These are phyloP conservation scores for Talaromyces liani DNA, from an alignment of 495 filamentous ascomycete genomes.

Conservation along the genomic window DNA sequence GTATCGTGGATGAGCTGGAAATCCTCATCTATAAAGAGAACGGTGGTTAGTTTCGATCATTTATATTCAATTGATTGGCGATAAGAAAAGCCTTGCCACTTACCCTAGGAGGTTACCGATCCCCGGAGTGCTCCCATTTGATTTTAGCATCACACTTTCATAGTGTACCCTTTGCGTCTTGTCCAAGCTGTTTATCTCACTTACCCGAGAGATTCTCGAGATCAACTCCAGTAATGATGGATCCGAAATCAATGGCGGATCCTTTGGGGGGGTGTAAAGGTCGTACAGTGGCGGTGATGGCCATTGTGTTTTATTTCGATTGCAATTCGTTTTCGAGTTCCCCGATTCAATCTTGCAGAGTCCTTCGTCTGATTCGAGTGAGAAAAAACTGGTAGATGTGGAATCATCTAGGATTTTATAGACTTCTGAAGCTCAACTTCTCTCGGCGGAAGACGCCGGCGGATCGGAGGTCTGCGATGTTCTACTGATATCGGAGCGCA, in stretches of 20 bases:
- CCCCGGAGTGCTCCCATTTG: constrained; percentile 42
- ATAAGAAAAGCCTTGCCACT: constrained; percentile 13
- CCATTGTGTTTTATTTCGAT: constrained; percentile 8
- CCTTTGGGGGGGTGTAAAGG: constrained; percentile 36
- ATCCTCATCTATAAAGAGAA: constrained; percentile 39
- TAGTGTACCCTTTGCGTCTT: constrained; percentile 1
- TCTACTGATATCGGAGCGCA: constrained; percentile 9
- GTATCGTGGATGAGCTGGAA: constrained; percentile 51
- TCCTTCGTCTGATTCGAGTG: background rate
- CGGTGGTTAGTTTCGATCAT: constrained; percentile 6
- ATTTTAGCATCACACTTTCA: constrained; percentile 9
- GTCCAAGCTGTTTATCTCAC: background rate
- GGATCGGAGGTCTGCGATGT: constrained; percentile 1
- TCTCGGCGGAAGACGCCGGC: constrained; percentile 12
- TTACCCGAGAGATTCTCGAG: constrained; percentile 51
- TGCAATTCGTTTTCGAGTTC: background rate
- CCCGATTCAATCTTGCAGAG: background rate
- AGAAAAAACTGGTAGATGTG: constrained; percentile 2
- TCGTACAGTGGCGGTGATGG: constrained; percentile 16
- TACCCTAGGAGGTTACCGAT: constrained; percentile 50
- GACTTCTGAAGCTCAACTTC: background rate
- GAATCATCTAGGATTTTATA: background rate
- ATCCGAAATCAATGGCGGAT: constrained; percentile 53
- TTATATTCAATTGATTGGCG: background rate
- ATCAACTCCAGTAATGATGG: constrained; percentile 44